A percentile compares a stretch with the other conserved stretches of the same genome.
phyloP scores from a whole-genome alignment of 306 rosid species.

The Gillenia trifoliata region DNA sequence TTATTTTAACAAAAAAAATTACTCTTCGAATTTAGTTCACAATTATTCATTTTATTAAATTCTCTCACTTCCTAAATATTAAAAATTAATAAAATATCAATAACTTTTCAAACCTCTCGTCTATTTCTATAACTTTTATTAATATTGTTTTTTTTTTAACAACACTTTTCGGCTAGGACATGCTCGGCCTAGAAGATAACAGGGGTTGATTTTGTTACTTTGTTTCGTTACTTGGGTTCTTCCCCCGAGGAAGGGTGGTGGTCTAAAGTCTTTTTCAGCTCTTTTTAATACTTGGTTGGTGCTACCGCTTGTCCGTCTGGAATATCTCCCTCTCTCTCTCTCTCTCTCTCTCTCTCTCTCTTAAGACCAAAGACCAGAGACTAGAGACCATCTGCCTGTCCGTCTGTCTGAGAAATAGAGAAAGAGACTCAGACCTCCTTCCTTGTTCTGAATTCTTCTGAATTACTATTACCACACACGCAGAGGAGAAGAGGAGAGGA shows the following conservation, averaged over 20 bases:
- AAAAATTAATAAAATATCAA: too few species aligned
- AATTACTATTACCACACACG: background rate
- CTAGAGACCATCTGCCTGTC: background rate
- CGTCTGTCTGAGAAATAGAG: background rate
- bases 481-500: background rate
- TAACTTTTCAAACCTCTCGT: too few species aligned
- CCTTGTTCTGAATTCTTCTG: background rate
- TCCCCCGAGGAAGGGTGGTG: background rate
- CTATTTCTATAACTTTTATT: too few species aligned
- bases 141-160: too few species aligned
- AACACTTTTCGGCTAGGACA: too few species aligned
- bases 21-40: too few species aligned
- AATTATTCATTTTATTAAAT: too few species aligned
- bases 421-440: background rate
- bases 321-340: background rate
- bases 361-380: background rate
- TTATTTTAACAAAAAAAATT: too few species aligned
- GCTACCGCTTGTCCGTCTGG: background rate
- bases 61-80: too few species aligned
- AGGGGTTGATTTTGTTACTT: background rate
- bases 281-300: background rate
- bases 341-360: background rate
- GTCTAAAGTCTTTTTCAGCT: background rate
- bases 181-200: too few species aligned
- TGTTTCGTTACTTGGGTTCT: background rate